Base-by-base conservation (phyloP, 768 basidiomycete species). In the Boletus subcaerulescens region DNA sequence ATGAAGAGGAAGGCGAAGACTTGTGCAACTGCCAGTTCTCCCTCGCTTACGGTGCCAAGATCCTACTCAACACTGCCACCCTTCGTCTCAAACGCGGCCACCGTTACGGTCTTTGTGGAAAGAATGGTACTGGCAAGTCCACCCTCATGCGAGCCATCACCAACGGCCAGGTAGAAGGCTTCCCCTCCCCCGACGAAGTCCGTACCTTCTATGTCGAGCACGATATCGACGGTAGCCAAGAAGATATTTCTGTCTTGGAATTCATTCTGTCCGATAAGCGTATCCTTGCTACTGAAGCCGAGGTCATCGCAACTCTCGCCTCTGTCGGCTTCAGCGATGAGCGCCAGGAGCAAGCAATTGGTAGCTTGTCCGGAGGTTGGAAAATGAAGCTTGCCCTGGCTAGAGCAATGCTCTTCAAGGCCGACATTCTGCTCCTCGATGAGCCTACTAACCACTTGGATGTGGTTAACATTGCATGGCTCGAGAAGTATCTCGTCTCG, bases 141-240 rank as follows among this genome's bases (percentile, higher is more conserved):
- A 93, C 91, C 26, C 84, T 93, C 71, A 93, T 93, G 91, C 86
- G 90, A 61, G 91, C 91, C 58, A 93, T 93, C 73, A 91, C 85
- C 75, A 93, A 93, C 66, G 91, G 89, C 56, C 95, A 98, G 77
- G 95, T 98, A 64, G 95, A 98, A 68, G 95, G 95, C 65, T 98
- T 98, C 89, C 95, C 95, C 13, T 95, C 94, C 18, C 92, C 93
- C 52, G 91, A 95, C 50, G 89, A 94, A 70, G 95, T 98, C 71
- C 93, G 95, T 72, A 98, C 95, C 58, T 98, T 96, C 86, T 98
- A 97, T 76, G 95, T 98, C 71, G 95, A 96, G 81, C 95, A 98
- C 81, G 95, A 98, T 72, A 97, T 98, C 61, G 95, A 98, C 66
- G 95, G 95, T 46, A 89, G 85, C 69, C 95, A 97, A 74, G 95